Evolutionary conservation across 1,284 basidiomycete genomes (phyloP), one percentile per base, ranked within the genome.

Genomic region (Irpex sp.): DNA sequence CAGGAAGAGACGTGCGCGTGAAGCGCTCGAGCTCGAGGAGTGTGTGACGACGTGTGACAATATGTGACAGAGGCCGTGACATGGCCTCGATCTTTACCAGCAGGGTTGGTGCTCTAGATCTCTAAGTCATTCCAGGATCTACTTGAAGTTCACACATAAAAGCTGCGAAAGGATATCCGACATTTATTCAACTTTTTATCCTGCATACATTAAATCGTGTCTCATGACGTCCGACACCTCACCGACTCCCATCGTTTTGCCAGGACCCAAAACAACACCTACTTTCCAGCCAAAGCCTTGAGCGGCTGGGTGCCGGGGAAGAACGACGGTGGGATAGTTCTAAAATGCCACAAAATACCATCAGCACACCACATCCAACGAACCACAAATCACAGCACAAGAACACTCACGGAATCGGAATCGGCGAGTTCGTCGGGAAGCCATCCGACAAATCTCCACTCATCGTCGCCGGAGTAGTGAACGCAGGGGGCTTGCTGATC

Each of bases 351-450:
- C 34, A n/a, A 9, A 15, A 44, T n/a, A 15, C 51, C 31, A 58
- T 13, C 26, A n/a, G 7, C 40, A 13, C 31, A n/a, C 36, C 21
- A 15, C 2, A 54, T 11, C 6, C 40, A 60, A 34, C 1, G 48
- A 56, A 52, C 26, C 26, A 4, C 26, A 26, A 26, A 26, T 4
- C 26, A 26, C 26, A 26, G 3, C 26, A 36, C 26, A 38, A 58
- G 48, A n/a, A 1, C 4, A 72, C 73, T 69, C 59, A 75, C 73
- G 74, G 74, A n/a, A 72, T 73, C 1, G 74, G 74, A 55, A 76
- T 76, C 0, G 72, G 64, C 26, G 74, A 66, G 37, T 71, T 72
- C 6, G 73, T 73, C 57, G 73, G 66, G 62, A 75, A 76, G 0
- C 73, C 74, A 5, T 56, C 47, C 8, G 72, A 38, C 44, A 75